Base-by-base conservation (phyloP, 768 basidiomycete genomes). In the Cyathus striatus region DNA sequence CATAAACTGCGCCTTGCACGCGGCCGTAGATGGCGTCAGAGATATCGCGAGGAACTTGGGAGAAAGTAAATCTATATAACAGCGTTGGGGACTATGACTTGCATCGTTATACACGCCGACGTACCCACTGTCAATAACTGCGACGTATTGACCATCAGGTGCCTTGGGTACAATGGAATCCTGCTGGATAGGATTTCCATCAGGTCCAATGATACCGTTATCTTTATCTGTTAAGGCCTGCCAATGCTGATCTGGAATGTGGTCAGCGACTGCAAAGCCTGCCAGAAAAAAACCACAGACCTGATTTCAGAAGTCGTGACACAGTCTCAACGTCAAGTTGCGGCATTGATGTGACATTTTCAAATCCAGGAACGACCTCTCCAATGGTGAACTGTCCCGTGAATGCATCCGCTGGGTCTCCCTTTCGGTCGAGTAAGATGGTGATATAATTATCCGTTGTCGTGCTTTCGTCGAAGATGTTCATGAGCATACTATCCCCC, bases 181-280 rank as follows among this genome's bases (percentile, higher is more conserved):
- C 42, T 79, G 61, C 18, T 65, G 48, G 46, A 90, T 81, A 9
- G 75, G 60, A 18, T 75, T 64, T 18, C 86, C 86, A 53, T 89
- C 87, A 0, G 88, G 88, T 5, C 88, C 88, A 49, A 85, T 81
- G 37, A 90, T 76, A 20, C 83, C 86, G 35, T 66, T 62, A 42
- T 75, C 54, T 49, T 74, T 71, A 63, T 90, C 85, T 0, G 83
- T 81, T 42, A 82, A 59, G 10, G 79, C 69, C 52, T 88, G 86
- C 87, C 87, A 90, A 59, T 90, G 88, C 63, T 90, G 88, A 53
- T 88, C 83, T 56, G 52, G 42, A n/a, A n/a, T n/a, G n/a, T n/a
- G n/a, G n/a, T n/a, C n/a, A n/a, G n/a, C n/a, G n/a, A n/a, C n/a
- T n/a, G n/a, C n/a, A n/a, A 38, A 5, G 42, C 10, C n/a, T 20